These are phyloP conservation scores for Penicillium sp. DNA, from an alignment of 2,329 filamentous ascomycete genomes.

Conservation along the genomic window DNA sequence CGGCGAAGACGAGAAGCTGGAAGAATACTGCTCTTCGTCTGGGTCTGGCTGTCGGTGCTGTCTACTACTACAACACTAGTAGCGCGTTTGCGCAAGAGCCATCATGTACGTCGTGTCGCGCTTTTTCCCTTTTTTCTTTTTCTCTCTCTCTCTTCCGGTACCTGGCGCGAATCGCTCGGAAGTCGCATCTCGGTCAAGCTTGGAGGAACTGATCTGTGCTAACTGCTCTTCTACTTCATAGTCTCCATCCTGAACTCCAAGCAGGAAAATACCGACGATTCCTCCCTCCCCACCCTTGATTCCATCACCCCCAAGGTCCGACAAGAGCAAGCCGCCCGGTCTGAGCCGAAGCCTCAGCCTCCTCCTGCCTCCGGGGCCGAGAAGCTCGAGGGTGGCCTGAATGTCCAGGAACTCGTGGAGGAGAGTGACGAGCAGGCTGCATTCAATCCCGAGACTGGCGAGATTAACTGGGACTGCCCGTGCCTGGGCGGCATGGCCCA, in stretches of 20 bases:
- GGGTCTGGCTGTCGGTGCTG: slow-evolving; percentile 66
- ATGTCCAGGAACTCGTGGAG: slow-evolving; percentile 61
- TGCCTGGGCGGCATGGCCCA: slow-evolving; percentile 96
- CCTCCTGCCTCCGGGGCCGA: slow-evolving; percentile 6
- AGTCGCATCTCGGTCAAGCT: slow-evolving; percentile 3
- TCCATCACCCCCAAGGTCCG: slow-evolving; percentile 56
- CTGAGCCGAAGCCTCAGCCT: slow-evolving; percentile 14
- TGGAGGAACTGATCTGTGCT: slow-evolving; percentile 6
- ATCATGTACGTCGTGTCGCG: slow-evolving; percentile 54
- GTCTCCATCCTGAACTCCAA: slow-evolving; percentile 31
- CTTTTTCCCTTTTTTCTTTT: background rate
- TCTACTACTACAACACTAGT: slow-evolving; percentile 95
- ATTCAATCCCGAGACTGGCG: slow-evolving; percentile 96
- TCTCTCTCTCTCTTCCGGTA: slow-evolving; percentile 7
- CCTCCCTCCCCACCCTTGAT: slow-evolving; percentile 60
- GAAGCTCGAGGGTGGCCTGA: slow-evolving; percentile 21
- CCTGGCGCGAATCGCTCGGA: slow-evolving; percentile 6
- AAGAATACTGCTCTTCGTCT: slow-evolving; percentile 70
- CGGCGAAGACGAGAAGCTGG: slow-evolving; percentile 69
- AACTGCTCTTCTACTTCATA: slow-evolving; percentile 16
- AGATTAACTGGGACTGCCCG: slow-evolving; percentile 99
- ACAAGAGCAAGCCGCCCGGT: slow-evolving; percentile 24
- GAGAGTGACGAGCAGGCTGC: slow-evolving; percentile 84
- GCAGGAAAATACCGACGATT: slow-evolving; percentile 35
- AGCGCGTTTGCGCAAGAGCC: slow-evolving; percentile 80